These are phyloP conservation scores for Suillus americanus DNA, from an alignment of 768 basidiomycete species.

Conservation along the genomic window DNA sequence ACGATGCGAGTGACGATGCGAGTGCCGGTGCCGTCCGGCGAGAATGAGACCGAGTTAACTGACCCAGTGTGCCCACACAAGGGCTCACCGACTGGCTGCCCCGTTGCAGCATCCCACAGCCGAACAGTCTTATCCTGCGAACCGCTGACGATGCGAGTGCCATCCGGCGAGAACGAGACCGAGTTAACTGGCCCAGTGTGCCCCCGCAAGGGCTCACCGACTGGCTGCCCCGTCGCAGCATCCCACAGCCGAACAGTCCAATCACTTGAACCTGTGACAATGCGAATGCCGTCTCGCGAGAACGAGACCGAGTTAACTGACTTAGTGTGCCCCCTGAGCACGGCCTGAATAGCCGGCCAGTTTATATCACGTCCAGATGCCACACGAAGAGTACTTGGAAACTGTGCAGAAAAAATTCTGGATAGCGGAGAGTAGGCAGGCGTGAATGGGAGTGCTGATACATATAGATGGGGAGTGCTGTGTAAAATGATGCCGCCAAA, in stretches of 20 bases:
- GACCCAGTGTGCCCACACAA: too few relatives aligned
- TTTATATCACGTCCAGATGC: background rate
- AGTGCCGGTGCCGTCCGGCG: too few relatives aligned
- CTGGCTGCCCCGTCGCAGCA: too few relatives aligned
- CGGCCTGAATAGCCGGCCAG: background rate
- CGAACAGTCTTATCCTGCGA: too few relatives aligned
- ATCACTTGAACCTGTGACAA: background rate
- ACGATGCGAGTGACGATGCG: too few relatives aligned
- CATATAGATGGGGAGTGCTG: constrained; percentile 23
- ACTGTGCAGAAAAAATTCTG: background rate
- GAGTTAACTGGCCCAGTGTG: too few relatives aligned
- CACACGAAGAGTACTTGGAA: background rate
- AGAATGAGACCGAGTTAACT: too few relatives aligned
- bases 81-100: too few relatives aligned
- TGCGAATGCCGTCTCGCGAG: background rate
- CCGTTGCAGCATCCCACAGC: too few relatives aligned
- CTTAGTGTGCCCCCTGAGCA: background rate
- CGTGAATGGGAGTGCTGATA: constrained; percentile 24
- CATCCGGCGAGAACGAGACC: too few relatives aligned
- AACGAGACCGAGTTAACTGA: background rate
- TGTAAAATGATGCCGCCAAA: constrained; percentile 14
- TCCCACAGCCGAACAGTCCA: background rate
- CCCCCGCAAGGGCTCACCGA: too few relatives aligned
- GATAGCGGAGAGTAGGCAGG: background rate
- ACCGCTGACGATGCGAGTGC: too few relatives aligned